These are phyloP conservation scores for Neoscytalidium dimidiatum DNA, from an alignment of 2,329 filamentous ascomycete genomes.

Conservation along the genomic window DNA sequence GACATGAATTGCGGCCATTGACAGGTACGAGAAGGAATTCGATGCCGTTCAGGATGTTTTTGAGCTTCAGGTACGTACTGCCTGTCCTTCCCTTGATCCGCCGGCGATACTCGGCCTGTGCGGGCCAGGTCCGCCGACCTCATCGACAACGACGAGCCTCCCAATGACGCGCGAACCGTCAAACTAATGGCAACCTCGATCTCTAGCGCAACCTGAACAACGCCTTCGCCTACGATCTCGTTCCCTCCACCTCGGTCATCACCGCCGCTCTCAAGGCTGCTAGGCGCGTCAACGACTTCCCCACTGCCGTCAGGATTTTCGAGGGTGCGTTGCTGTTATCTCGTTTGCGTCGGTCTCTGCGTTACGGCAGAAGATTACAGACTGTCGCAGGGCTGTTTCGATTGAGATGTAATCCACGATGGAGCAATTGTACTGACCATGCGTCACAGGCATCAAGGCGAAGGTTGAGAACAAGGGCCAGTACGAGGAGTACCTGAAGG, in stretches of 20 bases:
- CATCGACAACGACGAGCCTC: not conserved
- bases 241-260: constrained; percentile 89
- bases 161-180: not conserved
- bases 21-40: constrained; percentile 99
- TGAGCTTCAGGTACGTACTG: constrained; percentile 85
- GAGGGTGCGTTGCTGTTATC: constrained; percentile 70
- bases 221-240: constrained; percentile 99
- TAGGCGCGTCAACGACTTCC: constrained; percentile 96
- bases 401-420: not conserved
- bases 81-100: constrained; percentile 12
- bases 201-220: constrained; percentile 92
- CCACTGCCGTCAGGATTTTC: constrained; percentile 96
- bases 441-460: constrained; percentile 80
- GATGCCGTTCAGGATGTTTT: constrained; percentile 97
- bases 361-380: not conserved
- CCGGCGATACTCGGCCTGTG: constrained; percentile 9
- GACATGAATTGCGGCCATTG: constrained; percentile 26
- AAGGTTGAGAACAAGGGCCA: constrained; percentile 99
- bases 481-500: constrained; percentile 93
- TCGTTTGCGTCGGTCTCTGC: not conserved
- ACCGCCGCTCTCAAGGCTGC: constrained; percentile 90
- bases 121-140: constrained; percentile 7
- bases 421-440: not conserved
- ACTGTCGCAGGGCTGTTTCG: not conserved
- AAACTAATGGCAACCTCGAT: not conserved